Percentiles rank a stretch among this genome's conserved stretches.
Evolutionary conservation across 2,329 filamentous ascomycete species (phyloP).

Genomic region (Rutstroemia sp.): DNA sequence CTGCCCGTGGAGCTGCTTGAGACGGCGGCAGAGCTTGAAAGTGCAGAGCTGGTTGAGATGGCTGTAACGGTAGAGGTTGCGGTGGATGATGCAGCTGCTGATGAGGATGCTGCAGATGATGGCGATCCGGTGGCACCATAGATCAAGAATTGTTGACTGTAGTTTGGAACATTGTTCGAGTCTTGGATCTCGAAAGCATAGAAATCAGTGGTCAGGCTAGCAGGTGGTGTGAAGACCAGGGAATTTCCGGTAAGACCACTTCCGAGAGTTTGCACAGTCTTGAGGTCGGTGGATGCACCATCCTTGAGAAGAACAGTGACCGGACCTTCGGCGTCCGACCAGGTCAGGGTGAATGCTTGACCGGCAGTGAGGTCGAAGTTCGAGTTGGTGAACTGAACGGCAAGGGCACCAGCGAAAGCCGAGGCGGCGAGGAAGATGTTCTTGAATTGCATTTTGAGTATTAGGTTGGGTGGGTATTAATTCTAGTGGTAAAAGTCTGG

Average conservation of each 20-base stretch:
- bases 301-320: constrained; percentile 26
- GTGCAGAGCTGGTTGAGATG: neutral
- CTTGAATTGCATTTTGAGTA: constrained; percentile 26
- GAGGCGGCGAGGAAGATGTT: constrained; percentile 20
- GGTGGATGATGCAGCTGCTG: constrained; percentile 7
- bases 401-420: constrained; percentile 16
- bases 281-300: constrained; percentile 18
- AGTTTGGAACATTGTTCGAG: constrained; percentile 16
- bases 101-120: constrained; percentile 9
- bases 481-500: too few species aligned
- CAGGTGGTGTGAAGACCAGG: constrained; percentile 20
- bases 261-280: constrained; percentile 21
- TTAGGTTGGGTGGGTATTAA: neutral
- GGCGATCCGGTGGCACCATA: constrained; percentile 12
- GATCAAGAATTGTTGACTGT: constrained; percentile 23
- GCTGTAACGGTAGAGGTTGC: constrained; percentile 11
- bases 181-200: constrained; percentile 27
- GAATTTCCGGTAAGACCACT: constrained; percentile 20
- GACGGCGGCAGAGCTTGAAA: neutral
- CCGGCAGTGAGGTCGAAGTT: constrained; percentile 21
- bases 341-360: constrained; percentile 21
- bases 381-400: constrained; percentile 23
- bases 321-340: constrained; percentile 20
- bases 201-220: constrained; percentile 10
- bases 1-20: neutral